Evolutionary conservation across 2,329 filamentous ascomycete species (phyloP).

Genomic region (Fusarium sp.): DNA sequence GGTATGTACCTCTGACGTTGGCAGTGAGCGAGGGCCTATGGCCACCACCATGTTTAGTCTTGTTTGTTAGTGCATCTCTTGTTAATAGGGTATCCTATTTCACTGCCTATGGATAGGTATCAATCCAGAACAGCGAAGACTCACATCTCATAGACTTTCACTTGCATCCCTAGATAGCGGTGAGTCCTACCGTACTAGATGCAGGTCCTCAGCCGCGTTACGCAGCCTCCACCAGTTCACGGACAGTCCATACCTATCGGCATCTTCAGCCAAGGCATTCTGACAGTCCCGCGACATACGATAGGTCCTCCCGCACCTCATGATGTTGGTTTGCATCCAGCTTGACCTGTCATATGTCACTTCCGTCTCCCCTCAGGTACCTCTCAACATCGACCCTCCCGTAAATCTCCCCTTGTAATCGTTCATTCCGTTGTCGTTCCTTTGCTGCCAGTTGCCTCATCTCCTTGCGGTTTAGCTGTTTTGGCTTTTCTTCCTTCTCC

Average conservation of each 20-base stretch:
- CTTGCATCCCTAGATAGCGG: neutral
- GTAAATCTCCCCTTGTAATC: slow-evolving; percentile 78
- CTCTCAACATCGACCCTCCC: slow-evolving; percentile 79
- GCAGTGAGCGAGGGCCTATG: neutral
- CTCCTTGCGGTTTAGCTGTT: slow-evolving; percentile 76
- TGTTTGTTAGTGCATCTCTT: neutral
- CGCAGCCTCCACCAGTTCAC: neutral
- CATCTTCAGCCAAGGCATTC: neutral
- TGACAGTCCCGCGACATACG: neutral
- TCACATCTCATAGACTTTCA: neutral
- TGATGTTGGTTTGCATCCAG: neutral
- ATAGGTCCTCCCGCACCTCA: neutral
- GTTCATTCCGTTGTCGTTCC: slow-evolving; percentile 72
- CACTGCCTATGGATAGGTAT: neutral
- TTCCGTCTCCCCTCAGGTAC: slow-evolving; percentile 69
- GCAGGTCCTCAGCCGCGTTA: slow-evolving; percentile 9
- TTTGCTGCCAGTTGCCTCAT: slow-evolving; percentile 71
- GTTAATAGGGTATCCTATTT: neutral
- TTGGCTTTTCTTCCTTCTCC: slow-evolving; percentile 57
- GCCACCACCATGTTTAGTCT: neutral
- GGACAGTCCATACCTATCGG: neutral
- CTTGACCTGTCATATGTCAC: slow-evolving; percentile 30
- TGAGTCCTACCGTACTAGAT: slow-evolving; percentile 14
- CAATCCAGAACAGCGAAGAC: neutral
- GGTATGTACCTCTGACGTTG: neutral